Base-by-base conservation (phyloP, 805 yeast genomes). In the Cyberlindnera mrakii region DNA sequence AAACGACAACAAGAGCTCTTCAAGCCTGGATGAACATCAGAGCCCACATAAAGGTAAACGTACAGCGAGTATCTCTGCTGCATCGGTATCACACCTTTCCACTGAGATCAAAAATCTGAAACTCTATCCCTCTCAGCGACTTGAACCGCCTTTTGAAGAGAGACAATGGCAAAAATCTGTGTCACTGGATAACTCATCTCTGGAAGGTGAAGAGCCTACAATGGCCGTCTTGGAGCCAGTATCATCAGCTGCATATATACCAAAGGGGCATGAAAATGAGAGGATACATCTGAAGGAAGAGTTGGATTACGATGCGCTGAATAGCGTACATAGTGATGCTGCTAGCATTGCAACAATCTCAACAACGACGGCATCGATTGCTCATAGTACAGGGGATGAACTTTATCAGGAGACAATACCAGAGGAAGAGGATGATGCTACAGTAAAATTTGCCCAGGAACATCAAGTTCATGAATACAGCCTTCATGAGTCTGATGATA, bases 241-340 rank as follows among this genome's bases (percentile, higher is more conserved):
- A 0, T 78, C 85, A 0, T 77, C 84, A 2, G 88, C 87, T 1
- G 80, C 86, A 1, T 82, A 81, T 55, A 72, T 79, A 44, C 89
- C 89, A 3, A 86, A 82, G 57, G 73, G 77, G 3, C 75, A 80
- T 15, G 61, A 60, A 11, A 35, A 40, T 25, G 60, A 53, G 17
- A 41, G 33, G 30, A 46, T 47, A 1, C 43, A 38, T 10, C 43
- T 46, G 23, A 35, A 37, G 33, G 52, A 53, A 25, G 50, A 46
- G 7, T 17, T 46, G 45, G 50, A 47, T 10, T 38, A 29, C 23
- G 33, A 33, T n/a, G 13, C 18, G 7, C 20, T 14, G 16, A 17
- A 9, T n/a, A 31, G 18, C 6, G 30, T 34, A 8, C 31, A 13
- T 3, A 42, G 45, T 37, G 46, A 37, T 15, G 15, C 11, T 16